phyloP scores from a whole-genome alignment of 2,329 filamentous ascomycete species.

The Verticillium nonalfalfae region DNA sequence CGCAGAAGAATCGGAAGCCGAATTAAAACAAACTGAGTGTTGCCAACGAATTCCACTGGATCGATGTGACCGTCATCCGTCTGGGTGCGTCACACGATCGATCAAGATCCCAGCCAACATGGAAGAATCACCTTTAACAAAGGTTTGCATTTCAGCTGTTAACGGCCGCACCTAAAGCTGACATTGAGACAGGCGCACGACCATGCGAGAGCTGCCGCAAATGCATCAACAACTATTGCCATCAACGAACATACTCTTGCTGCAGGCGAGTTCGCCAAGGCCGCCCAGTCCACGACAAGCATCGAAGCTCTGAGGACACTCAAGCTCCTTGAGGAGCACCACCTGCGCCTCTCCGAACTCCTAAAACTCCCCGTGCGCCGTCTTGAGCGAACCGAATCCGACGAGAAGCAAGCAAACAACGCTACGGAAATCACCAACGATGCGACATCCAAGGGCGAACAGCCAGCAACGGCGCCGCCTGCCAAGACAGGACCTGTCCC shows the following conservation, averaged over 20 bases:
- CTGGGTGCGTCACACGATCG: neutral
- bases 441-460: slow-evolving; percentile 5
- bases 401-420: slow-evolving; percentile 26
- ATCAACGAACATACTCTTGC: slow-evolving; percentile 84
- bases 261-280: slow-evolving; percentile 81
- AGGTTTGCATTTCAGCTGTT: slow-evolving; percentile 36
- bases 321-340: slow-evolving; percentile 79
- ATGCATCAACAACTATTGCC: slow-evolving; percentile 71
- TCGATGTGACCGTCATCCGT: neutral
- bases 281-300: slow-evolving; percentile 63
- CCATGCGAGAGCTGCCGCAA: slow-evolving; percentile 77
- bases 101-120: slow-evolving; percentile 32
- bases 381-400: slow-evolving; percentile 23
- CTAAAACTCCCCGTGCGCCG: slow-evolving; percentile 63
- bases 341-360: slow-evolving; percentile 74
- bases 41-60: neutral
- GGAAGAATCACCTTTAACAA: slow-evolving; percentile 63
- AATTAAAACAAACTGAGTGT: neutral
- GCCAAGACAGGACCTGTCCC: slow-evolving; percentile 16
- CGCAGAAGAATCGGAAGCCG: neutral
- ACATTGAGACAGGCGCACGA: slow-evolving; percentile 62
- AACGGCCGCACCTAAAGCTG: slow-evolving; percentile 8
- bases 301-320: slow-evolving; percentile 76
- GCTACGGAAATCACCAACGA: slow-evolving; percentile 4
- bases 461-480: slow-evolving; percentile 14